Evolutionary conservation across 2,329 filamentous ascomycete species (phyloP).

Genomic region (Xylaria hypoxylon): DNA sequence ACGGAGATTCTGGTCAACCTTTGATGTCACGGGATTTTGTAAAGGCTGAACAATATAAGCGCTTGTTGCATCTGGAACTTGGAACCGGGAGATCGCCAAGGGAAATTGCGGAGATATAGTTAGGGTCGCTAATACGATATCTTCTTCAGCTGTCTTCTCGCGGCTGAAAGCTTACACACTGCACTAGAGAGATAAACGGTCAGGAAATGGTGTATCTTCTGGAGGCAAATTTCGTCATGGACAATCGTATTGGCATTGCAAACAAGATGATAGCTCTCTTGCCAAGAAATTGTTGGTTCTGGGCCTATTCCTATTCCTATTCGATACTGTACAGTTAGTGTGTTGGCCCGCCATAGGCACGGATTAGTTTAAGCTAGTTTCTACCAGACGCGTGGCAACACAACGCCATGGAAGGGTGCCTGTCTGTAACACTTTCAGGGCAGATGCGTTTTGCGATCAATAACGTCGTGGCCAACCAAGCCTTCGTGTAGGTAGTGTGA

Average conservation of each 20-base stretch:
- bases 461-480: constrained; percentile 27
- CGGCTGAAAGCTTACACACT: constrained; percentile 29
- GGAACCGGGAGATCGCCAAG: constrained; percentile 33
- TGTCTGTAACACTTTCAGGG: background rate
- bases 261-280: constrained; percentile 7
- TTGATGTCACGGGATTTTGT: constrained; percentile 26
- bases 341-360: background rate
- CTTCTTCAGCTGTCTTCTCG: constrained; percentile 23
- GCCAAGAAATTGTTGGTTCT: background rate
- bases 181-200: background rate
- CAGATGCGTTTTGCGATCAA: constrained; percentile 11
- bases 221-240: constrained; percentile 22
- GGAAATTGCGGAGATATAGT: constrained; percentile 31
- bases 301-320: constrained; percentile 2
- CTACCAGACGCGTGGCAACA: constrained; percentile 16
- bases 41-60: constrained; percentile 22
- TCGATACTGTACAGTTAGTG: constrained; percentile 6
- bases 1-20: constrained; percentile 18
- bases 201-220: too few species aligned
- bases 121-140: constrained; percentile 11
- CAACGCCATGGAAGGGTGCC: background rate
- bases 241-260: background rate
- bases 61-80: constrained; percentile 21
- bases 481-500: constrained; percentile 8
- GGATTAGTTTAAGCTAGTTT: constrained; percentile 1